phyloP scores from a whole-genome alignment of 2,329 filamentous ascomycete genomes.

The Mycosphaerella sp. region DNA sequence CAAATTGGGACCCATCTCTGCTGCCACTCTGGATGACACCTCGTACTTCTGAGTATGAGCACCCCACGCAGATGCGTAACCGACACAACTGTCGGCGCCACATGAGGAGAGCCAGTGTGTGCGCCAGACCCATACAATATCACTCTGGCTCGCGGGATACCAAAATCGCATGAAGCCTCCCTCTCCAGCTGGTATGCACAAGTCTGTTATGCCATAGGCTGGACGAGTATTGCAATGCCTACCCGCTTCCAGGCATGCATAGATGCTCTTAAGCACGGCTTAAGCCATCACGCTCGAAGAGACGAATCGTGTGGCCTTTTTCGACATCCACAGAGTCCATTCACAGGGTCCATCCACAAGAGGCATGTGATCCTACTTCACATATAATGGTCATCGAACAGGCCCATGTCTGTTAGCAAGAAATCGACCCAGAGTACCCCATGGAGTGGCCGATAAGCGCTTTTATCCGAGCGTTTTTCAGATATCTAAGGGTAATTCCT shows the following conservation, averaged over 20 bases:
- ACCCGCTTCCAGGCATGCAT: not conserved
- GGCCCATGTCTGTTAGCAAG: no score
- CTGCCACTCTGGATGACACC: not conserved
- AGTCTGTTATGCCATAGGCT: not conserved
- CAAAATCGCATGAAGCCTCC: not conserved
- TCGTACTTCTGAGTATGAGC: not conserved
- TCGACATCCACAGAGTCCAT: no score
- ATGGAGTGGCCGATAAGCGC: no score
- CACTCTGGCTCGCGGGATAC: not conserved
- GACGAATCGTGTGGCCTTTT: not conserved
- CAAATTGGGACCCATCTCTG: not conserved
- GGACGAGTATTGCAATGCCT: not conserved
- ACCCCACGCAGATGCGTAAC: constrained; percentile 5
- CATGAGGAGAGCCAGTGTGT: not conserved
- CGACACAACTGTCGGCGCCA: constrained; percentile 10
- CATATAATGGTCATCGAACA: no score
- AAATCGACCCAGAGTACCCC: no score
- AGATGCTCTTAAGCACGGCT: not conserved
- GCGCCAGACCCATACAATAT: not conserved
- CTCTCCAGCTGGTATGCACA: not conserved
- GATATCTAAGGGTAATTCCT: no score
- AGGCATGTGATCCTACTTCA: no score
- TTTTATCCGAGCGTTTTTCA: no score
- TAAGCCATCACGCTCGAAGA: not conserved
- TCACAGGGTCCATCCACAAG: no score